Evolutionary conservation across 1,284 basidiomycete species (phyloP), one percentile per base, ranked within the genome.

Genomic region (Cryptococcus floricola): DNA sequence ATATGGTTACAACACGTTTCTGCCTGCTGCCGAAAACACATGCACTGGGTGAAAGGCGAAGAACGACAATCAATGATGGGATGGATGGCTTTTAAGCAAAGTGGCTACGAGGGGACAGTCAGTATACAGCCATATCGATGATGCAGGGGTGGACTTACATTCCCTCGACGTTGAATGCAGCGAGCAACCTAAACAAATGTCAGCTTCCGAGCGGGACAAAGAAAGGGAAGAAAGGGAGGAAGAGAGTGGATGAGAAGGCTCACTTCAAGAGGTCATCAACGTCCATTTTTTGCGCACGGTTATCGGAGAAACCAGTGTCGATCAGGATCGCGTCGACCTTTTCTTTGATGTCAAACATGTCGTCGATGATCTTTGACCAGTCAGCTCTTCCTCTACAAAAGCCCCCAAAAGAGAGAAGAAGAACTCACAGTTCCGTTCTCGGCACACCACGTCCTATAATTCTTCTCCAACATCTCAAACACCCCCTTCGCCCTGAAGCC

Each of bases 391-490:
- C 13, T 41, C 8, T 19, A 27, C 16, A 39, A 5, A 19, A 7
- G 27, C 31, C 18, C 38, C 44, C 1, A 3, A 23, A 23, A 23
- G 2, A 19, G 38, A n/a, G 0, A 5, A 14, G 37, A 4, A 28
- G 10, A 19, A 77, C 81, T 59, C 61, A 88, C 89, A 81, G 83
- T 82, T 65, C 87, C 83, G 62, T 87, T 86, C 69, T 90, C 83
- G 3, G 91, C 85, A 69, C 90, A 88, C 88, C 91, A 96, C n/a
- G 93, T 96, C 75, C 86, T 85, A 81, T 89, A 89, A 75, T 98
- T 98, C 68, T 85, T 85, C 77, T 97, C 94, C 60, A 98, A 77
- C 88, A 98, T 90, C 66, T 94, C 89, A 69, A 89, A 83, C 13
- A 98, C 92, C 3, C 95, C 95, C 71, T 90, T 93, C 4, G 94